Base-by-base conservation (phyloP, 768 basidiomycete species). In the Psilocybe cubensis region DNA sequence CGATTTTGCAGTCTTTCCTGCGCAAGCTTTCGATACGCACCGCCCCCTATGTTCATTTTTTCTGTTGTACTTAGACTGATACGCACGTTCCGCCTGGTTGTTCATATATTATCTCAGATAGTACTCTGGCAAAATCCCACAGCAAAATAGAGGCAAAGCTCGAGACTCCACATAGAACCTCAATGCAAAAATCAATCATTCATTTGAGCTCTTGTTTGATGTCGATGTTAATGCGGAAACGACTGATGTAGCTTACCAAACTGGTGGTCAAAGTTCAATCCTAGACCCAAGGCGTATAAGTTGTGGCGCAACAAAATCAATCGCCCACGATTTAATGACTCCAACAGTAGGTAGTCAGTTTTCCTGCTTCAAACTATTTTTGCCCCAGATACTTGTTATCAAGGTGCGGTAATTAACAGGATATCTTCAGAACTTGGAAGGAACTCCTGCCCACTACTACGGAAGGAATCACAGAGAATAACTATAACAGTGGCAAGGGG, bases 301-400 rank as follows among this genome's bases (percentile, higher is more conserved):
- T 48, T 48, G 46, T 48, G 46, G 46, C 46, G 46, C 46, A 48
- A 48, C 46, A 48, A 28, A 48, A 48, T 48, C 46, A 48, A 48
- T 31, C 24, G 20, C 20, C 28, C 45, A 25, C 28, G 45, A 46
- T 48, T 48, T 48, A 29, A 48, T 48, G 28, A 48, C 14, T 17
- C 46, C 14, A 48, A 31, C 46, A 25, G 46, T 48, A 48, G 25
- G 46, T 48, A 20, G n/a, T 20, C 20, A 48, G 46, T 48, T 29
- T 29, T 8, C 20, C 46, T 27, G 8, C 31, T 25, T 31, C 46
- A 48, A 28, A 29, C 31, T 27, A 48, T 48, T 28, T 48, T 28
- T 7, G 6, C 27, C 46, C 46, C 20, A 29, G 3, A 17, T 29
- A 14, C 27, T 3, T 24, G n/a, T 48, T n/a, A 9, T 18, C 17